A percentile compares a stretch with the other conserved stretches of the same genome.
Conservation (phyloP, 208 protist genomes). For the Blastocrithidia nonstop region DNA sequence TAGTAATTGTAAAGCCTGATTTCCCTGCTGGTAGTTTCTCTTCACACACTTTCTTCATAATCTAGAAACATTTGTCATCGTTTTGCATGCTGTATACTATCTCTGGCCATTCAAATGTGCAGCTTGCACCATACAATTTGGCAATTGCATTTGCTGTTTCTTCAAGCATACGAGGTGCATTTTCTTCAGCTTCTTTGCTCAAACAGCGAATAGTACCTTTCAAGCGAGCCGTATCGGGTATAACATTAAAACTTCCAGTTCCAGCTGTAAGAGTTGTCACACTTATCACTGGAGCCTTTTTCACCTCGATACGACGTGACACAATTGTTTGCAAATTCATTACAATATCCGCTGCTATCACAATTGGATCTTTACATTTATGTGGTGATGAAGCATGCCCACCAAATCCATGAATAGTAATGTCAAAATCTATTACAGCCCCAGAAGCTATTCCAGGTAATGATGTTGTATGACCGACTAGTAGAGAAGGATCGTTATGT, state of each 20-base stretch:
- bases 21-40: slow-evolving; percentile 17
- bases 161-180: slow-evolving; percentile 22
- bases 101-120: slow-evolving; percentile 9
- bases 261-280: slow-evolving; percentile 29
- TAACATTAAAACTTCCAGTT: slow-evolving; percentile 46
- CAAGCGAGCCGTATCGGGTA: slow-evolving; percentile 29
- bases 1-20: slow-evolving; percentile 19
- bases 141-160: slow-evolving; percentile 33
- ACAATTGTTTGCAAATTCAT: slow-evolving; percentile 34
- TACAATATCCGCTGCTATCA: slow-evolving; percentile 27
- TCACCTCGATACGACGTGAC: slow-evolving; percentile 25
- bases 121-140: slow-evolving; percentile 22
- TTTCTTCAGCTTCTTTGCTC: slow-evolving; percentile 16
- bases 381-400: slow-evolving; percentile 36
- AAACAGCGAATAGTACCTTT: slow-evolving; percentile 33
- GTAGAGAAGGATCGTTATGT: slow-evolving; percentile 13
- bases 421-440: slow-evolving; percentile 41
- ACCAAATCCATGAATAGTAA: slow-evolving; percentile 35
- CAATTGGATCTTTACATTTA: slow-evolving; percentile 32
- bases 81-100: slow-evolving; percentile 39
- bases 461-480: slow-evolving; percentile 7
- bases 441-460: slow-evolving; percentile 18
- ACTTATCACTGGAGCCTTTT: slow-evolving; percentile 26
- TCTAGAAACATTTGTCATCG: slow-evolving; percentile 25
- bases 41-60: slow-evolving; percentile 16